phyloP scores from a whole-genome alignment of 2,329 filamentous ascomycete genomes.

The Orbilia blumenaviensis region DNA sequence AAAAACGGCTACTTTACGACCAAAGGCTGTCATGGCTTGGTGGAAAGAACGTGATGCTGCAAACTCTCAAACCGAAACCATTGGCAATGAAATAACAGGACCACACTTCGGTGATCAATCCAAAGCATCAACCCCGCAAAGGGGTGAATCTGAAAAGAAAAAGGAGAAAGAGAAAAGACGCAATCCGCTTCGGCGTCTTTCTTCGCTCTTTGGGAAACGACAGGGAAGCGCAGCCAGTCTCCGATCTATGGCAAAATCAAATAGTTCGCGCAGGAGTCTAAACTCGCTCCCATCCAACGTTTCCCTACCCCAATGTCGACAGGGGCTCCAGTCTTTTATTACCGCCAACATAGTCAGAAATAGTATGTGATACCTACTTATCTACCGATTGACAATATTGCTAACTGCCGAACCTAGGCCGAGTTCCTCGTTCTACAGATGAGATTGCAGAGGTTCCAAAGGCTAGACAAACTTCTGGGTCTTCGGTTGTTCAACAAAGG shows the following conservation, averaged over 20 bases:
- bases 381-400: not conserved
- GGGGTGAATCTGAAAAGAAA: not conserved
- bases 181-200: conserved; percentile 39
- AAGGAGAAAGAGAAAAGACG: conserved; percentile 8
- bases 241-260: not conserved
- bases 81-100: not conserved
- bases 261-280: conserved; percentile 20
- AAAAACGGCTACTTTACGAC: conserved; percentile 10
- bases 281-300: conserved; percentile 46
- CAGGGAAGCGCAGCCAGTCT: not conserved
- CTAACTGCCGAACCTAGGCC: conserved; percentile 8
- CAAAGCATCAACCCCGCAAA: not conserved
- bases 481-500: conserved; percentile 39
- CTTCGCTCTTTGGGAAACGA: conserved; percentile 32
- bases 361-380: conserved; percentile 5
- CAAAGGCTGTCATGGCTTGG: conserved; percentile 48
- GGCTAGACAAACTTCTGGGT: conserved; percentile 13
- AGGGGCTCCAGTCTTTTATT: conserved; percentile 37
- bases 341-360: conserved; percentile 36
- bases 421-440: not conserved
- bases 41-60: conserved; percentile 49
- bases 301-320: conserved; percentile 27
- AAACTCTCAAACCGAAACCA: not conserved
- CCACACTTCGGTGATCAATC: not conserved
- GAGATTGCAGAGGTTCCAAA: not conserved